Base-by-base conservation (phyloP, 768 basidiomycete species). In the Tremella yokohamensis region DNA sequence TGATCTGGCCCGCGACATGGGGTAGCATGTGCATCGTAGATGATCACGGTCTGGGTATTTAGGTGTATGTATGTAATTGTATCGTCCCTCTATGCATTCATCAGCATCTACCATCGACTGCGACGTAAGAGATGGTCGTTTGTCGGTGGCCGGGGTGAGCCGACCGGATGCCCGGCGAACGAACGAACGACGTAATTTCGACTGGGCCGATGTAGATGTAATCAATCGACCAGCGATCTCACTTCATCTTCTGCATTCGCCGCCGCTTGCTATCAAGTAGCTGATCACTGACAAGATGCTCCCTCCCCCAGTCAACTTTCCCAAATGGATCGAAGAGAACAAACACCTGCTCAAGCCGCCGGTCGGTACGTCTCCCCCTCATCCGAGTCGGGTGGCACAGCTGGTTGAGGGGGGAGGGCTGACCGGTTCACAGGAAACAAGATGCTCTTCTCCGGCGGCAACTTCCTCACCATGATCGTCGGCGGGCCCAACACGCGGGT, bases 401-500 rank as follows among this genome's bases (percentile, higher is more conserved):
- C 11, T 40, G 39, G 11, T 40, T 11, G 18, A 40, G 39, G 11
- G 39, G 18, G 18, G 12, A 18, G 18, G 13, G 26, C 50, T 52
- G 11, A 13, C n/a, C 12, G 3, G 0, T 24, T 13, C 18, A 20
- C 22, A 66, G 70, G 69, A 34, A 78, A 78, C 63, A 73, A 73
- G 61, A 73, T 69, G 61, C 66, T 78, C 40, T 79, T 77, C 75
- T 82, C 83, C 52, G 90, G 89, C 38, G 80, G 81, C 24, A 92
- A 98, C 74, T 94, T 87, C 69, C 83, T 89, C 42, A 85, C 94
- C n/a, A 98, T 99, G 94, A 89, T 83, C 6, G 85, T 98, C 20
- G 93, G 96, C 8, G 96, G 94, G 0, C 94, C 94, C 0, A 99
- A 99, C 73, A 85, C 90, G 73, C 80, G 94, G 39, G 88, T 88